Base-by-base conservation (phyloP, 306 rosid genomes). In the Acmispon strigosus region DNA sequence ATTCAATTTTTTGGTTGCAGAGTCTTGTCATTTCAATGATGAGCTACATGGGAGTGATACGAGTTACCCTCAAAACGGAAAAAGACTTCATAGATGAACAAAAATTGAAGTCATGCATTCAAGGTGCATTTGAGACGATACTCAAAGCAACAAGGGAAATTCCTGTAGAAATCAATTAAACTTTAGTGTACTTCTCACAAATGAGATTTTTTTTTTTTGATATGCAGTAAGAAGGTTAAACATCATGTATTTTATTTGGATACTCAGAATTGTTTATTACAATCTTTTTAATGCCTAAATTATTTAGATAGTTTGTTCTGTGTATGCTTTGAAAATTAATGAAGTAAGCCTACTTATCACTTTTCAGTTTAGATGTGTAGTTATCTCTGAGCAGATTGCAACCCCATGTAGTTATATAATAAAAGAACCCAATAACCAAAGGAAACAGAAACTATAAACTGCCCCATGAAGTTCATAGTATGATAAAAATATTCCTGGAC, bases 41-140 rank as follows among this genome's bases (percentile, higher is more conserved):
- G 69, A 89, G 89, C 80, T 89, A 88, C 10, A 82, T 78, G 89
- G 87, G 75, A 51, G 54, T 42, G 20, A 18, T 88, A 41, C 73
- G 86, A 62, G 71, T 88, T 49, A 20, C 81, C 12, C 47, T 83
- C 10, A 76, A 78, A 24, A 63, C 74, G 0, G 84, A 86, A 66
- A 82, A 81, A 22, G 78, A 62, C 5, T 48, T 82, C 62, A 82
- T 88, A 4, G 82, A 88, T 8, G 79, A 76, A 14, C 44, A 74
- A 1, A 82, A 77, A 37, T 76, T 86, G 49, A 78, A 64, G 62
- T 76, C 85, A 18, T 80, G 79, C 65, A 67, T 88, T 69, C 81
- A 82, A 29, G 68, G 24, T 12, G 83, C 91, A 18, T 80, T 72
- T 19, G 79, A 86, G 15, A 70, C 16, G 6, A 86, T 86, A 13